Conservation (phyloP, 495 filamentous ascomycete species). For the Daldinia caldariorum region DNA sequence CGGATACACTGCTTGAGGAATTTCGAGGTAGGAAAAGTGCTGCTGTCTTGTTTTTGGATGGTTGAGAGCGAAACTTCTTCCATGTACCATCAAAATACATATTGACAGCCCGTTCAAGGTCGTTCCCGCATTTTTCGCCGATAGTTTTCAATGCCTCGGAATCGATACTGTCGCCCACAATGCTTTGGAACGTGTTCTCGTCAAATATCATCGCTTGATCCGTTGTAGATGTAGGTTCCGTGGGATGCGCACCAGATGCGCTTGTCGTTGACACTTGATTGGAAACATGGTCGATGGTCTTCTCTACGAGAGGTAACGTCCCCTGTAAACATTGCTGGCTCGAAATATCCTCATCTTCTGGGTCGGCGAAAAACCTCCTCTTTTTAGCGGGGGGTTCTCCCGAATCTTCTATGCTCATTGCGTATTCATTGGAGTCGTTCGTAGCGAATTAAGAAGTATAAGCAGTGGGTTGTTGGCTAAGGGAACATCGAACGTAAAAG, state of each 20-base stretch:
- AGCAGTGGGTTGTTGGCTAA: background rate
- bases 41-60: constrained; percentile 24
- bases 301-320: constrained; percentile 39
- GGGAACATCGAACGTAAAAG: background rate
- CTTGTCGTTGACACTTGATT: constrained; percentile 12
- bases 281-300: constrained; percentile 23
- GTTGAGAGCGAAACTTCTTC: constrained; percentile 60
- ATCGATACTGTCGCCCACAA: constrained; percentile 74
- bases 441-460: background rate
- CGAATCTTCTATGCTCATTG: constrained; percentile 65
- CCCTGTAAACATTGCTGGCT: constrained; percentile 21
- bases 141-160: constrained; percentile 62
- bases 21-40: constrained; percentile 12
- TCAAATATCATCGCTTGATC: constrained; percentile 65
- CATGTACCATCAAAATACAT: constrained; percentile 96
- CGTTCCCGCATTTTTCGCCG: constrained; percentile 65
- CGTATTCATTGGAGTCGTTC: constrained; percentile 27
- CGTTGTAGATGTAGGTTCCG: constrained; percentile 2
- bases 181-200: constrained; percentile 70
- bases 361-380: constrained; percentile 80
- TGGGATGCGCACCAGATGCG: background rate
- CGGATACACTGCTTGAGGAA: constrained; percentile 6
- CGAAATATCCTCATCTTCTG: constrained; percentile 45
- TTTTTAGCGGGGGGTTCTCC: constrained; percentile 78
- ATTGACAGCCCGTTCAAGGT: constrained; percentile 75